These are phyloP conservation scores for Bimuria novae-zelandiae DNA, from an alignment of 2,329 filamentous ascomycete species.

Conservation along the genomic window DNA sequence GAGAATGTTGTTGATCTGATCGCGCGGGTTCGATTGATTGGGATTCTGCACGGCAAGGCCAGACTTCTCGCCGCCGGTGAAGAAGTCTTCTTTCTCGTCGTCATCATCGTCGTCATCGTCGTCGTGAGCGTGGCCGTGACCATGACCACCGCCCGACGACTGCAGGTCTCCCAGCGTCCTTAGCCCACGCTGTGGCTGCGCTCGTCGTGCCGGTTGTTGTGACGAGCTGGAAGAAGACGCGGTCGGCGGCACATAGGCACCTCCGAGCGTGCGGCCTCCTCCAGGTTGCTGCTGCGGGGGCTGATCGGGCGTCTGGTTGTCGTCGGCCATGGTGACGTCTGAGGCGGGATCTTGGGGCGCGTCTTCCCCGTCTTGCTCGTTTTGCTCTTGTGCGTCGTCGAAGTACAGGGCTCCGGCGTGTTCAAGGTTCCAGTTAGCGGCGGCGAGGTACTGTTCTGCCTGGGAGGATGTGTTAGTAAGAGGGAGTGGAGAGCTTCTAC, in stretches of 20 bases:
- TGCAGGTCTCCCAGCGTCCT: constrained; percentile 54
- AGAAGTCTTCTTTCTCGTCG: constrained; percentile 68
- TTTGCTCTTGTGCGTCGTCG: constrained; percentile 40
- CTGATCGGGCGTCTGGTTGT: constrained; percentile 28
- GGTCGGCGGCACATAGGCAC: constrained; percentile 39
- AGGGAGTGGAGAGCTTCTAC: constrained; percentile 27
- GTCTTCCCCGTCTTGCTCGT: constrained; percentile 12
- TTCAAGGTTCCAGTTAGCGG: constrained; percentile 53
- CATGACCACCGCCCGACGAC: constrained; percentile 42
- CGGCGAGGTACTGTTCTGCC: constrained; percentile 51
- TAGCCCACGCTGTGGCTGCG: constrained; percentile 43
- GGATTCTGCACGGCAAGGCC: constrained; percentile 71
- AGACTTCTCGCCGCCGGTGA: constrained; percentile 85
- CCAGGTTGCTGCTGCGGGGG: constrained; percentile 32
- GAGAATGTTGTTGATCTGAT: constrained; percentile 57
- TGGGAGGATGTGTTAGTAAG: constrained; percentile 36
- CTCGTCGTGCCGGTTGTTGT: constrained; percentile 25
- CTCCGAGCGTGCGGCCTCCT: constrained; percentile 44
- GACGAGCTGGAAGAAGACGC: constrained; percentile 34
- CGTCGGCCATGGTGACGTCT: constrained; percentile 40
- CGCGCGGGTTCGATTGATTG: constrained; percentile 55
- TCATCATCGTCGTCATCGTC: constrained; percentile 62
- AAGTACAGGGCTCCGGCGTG: constrained; percentile 53
- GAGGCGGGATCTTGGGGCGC: background rate
- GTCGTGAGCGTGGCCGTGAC: constrained; percentile 51